Base-by-base conservation (phyloP, 768 basidiomycete genomes). In the Lanmaoa rubissima region DNA sequence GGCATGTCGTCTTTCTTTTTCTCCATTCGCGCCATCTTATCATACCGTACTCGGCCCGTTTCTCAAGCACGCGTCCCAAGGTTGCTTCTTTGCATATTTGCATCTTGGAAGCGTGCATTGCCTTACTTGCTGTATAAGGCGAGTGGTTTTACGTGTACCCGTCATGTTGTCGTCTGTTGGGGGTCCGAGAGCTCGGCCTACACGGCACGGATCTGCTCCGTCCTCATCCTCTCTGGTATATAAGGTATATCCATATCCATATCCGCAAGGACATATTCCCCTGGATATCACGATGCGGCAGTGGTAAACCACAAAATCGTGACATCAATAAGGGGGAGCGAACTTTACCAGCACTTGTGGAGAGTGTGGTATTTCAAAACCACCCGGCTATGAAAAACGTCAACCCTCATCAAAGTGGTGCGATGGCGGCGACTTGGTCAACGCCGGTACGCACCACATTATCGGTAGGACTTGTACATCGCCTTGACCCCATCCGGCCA, bases 161-260 rank as follows among this genome's bases (percentile, higher is more conserved):
- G 17, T 54, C 44, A 3, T 53, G n/a, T 38, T 39, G 47, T 13
- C 19, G 10, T 36, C 17, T 38, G 36, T 50, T 49, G 35, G 24
- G 48, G 14, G 36, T 49, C 36, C 24, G 48, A 49, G 11, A 26
- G 48, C 36, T 26, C 9, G 10, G 28, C 49, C n/a, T n/a, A 36
- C 34, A 39, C 36, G 53, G 48, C 28, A 49, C 36, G 53, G 53
- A 54, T 54, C 51, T 52, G 32, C 46, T 52, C 42, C 51, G 46
- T 24, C n/a, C n/a, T n/a, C 24, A 8, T 34, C 13, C 41, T 21
- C 13, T 13, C n/a, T 21, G 31, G 31, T 32, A 4, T 19, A 31
- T 28, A 5, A 14, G 6, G 1, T 9, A 21, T 24, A 40, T 31
- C 44, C 11, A 17, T 11, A n/a, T 24, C 28, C 49, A 12, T 24